phyloP scores from a whole-genome alignment of 2,329 filamentous ascomycete genomes.

The Colletotrichum lentis region DNA sequence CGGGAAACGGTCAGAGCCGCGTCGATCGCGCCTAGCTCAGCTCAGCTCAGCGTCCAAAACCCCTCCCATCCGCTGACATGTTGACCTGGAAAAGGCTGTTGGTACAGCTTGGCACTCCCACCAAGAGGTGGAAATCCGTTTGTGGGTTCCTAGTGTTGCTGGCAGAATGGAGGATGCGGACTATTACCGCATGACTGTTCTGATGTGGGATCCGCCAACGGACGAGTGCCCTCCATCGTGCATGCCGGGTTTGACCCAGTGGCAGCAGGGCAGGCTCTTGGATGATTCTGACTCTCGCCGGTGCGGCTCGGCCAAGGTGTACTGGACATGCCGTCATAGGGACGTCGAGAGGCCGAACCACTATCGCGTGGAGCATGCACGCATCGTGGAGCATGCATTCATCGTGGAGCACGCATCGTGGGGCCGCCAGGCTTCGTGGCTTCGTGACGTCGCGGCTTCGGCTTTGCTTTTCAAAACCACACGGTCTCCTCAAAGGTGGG shows the following conservation, averaged over 20 bases:
- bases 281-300: not conserved
- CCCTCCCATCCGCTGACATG: not conserved
- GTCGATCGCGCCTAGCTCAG: not conserved
- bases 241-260: not conserved
- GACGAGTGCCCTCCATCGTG: not conserved
- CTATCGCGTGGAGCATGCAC: not conserved
- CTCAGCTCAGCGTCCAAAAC: not conserved
- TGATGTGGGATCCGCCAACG: not conserved
- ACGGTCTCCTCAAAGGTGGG: not conserved
- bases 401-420: not conserved
- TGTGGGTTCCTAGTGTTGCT: not conserved
- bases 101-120: constrained; percentile 2
- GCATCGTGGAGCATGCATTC: no score
- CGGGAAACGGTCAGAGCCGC: not conserved
- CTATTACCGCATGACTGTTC: not conserved
- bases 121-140: not conserved
- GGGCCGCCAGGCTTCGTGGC: constrained; percentile 2
- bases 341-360: not conserved
- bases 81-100: not conserved
- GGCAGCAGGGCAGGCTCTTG: not conserved
- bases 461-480: not conserved
- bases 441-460: not conserved
- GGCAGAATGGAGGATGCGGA: not conserved
- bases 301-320: not conserved
- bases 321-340: constrained; percentile 29